Evolutionary conservation across 2,329 filamentous ascomycete genomes (phyloP), one percentile per base, ranked within the genome.

Genomic region (Proliferodiscus dingleyae): DNA sequence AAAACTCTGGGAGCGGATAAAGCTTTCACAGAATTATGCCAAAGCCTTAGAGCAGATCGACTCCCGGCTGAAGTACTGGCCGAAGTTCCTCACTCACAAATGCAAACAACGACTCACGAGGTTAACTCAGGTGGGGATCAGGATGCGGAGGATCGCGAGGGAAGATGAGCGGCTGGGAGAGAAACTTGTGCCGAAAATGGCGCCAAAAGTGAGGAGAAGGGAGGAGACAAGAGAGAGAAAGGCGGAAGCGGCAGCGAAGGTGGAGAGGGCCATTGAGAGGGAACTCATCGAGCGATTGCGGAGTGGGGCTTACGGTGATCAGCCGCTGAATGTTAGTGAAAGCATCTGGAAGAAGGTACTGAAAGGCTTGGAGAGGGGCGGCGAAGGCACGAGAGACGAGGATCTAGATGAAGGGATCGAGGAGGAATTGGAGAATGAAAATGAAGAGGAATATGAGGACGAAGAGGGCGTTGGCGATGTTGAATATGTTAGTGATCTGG

Each of bases 281-380:
- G 91, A 97, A 69, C 75, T 98, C 56, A 85, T 98, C 58, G 89
- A 97, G 69, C 77, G 93, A 58, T 71, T 98, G 66, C 78, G 90
- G 55, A 90, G 89, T 62, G 93, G 93, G 37, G 90, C 90, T 3
- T 97, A 98, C 67, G 93, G 93, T 44, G 90, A 97, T 60, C 81
- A 88, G 64, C 93, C 93, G 33, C 74, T 98, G 55, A 98, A 98
- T 64, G 90, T 95, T 41, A 93, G 94, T 66, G 89, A 96, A 66
- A 77, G 80, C 11, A 89, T 98, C 51, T 98, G 93, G 93, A 94
- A 94, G 78, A 95, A 90, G 77, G 93, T 98, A 6, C 80, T 98
- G 58, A 82, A 83, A 51, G 89, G 89, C 3, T 75, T 98, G 68
- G 93, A 98, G 76, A 79, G 86, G 57, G 85, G 85, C 58, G 90